Evolutionary conservation across 495 filamentous ascomycete species (phyloP).

Genomic region (Jackrogersella minutella): DNA sequence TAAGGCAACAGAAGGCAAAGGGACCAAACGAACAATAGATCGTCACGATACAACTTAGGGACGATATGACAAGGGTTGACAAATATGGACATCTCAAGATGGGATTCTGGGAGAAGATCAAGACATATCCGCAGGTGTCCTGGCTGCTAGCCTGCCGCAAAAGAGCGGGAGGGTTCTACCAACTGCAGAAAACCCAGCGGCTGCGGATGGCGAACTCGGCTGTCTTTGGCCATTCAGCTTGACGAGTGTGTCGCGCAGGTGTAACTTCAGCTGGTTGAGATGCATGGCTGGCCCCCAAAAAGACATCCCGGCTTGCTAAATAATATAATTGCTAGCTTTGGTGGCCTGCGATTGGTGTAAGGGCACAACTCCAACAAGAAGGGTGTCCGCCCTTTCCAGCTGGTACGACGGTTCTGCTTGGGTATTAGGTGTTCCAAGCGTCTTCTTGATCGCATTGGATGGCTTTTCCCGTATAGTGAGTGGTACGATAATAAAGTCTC

Average conservation of each 20-base stretch:
- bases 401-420: constrained; percentile 22
- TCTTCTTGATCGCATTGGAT: constrained; percentile 12
- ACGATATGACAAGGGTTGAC: constrained; percentile 32
- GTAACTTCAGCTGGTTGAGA: constrained; percentile 28
- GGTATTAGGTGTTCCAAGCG: constrained; percentile 10
- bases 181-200: constrained; percentile 21
- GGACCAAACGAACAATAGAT: constrained; percentile 13
- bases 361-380: constrained; percentile 4
- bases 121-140: constrained; percentile 18
- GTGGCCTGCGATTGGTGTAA: constrained; percentile 18
- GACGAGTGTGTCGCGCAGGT: constrained; percentile 24
- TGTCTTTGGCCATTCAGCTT: constrained; percentile 26
- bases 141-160: constrained; percentile 12
- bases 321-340: constrained; percentile 11
- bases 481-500: constrained; percentile 3
- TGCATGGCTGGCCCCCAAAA: constrained; percentile 33
- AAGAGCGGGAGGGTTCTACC: constrained; percentile 21
- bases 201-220: constrained; percentile 22
- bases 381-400: constrained; percentile 28
- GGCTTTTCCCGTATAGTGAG: constrained; percentile 1
- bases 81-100: constrained; percentile 27
- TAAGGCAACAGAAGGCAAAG: constrained; percentile 13
- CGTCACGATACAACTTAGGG: constrained; percentile 12
- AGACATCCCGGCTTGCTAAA: constrained; percentile 3
- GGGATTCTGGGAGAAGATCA: constrained; percentile 31